A percentile compares a stretch with the other conserved stretches of the same genome.
phyloP scores from a whole-genome alignment of 2,329 filamentous ascomycete species.

The Diaporthe helianthi region DNA sequence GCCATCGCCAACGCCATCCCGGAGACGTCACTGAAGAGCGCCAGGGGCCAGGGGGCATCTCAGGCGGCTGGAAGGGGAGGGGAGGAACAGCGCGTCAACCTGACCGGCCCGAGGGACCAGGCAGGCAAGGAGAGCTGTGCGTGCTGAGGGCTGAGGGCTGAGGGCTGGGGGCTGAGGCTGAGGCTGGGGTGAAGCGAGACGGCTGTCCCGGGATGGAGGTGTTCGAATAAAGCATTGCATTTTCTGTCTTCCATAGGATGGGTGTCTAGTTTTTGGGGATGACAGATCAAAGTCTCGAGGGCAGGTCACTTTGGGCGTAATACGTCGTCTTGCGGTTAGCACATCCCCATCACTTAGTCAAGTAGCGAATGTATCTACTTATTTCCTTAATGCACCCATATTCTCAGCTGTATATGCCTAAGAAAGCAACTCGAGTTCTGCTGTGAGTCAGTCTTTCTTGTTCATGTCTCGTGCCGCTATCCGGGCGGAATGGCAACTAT shows the following conservation, averaged over 20 bases:
- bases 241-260: slow-evolving; percentile 13
- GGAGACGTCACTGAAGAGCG: slow-evolving; percentile 92
- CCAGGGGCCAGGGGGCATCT: slow-evolving; percentile 72
- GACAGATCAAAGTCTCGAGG: slow-evolving; percentile 25
- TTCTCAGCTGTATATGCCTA: background rate
- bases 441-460: background rate
- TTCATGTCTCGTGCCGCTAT: background rate
- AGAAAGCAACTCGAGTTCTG: background rate
- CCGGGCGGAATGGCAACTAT: background rate
- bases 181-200: background rate
- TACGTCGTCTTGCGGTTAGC: slow-evolving; percentile 26
- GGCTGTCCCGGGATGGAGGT: slow-evolving; percentile 30
- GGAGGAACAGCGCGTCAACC: slow-evolving; percentile 81
- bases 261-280: background rate
- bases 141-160: no score
- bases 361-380: slow-evolving; percentile 32
- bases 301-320: slow-evolving; percentile 35
- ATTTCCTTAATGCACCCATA: background rate
- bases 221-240: slow-evolving; percentile 31
- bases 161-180: slow-evolving; percentile 34
- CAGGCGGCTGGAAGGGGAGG: slow-evolving; percentile 64
- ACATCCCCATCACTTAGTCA: slow-evolving; percentile 24
- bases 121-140: slow-evolving; percentile 91
- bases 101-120: slow-evolving; percentile 75
- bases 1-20: slow-evolving; percentile 98